Evolutionary conservation across 2,329 filamentous ascomycete species (phyloP), one percentile per base, ranked within the genome.

Genomic region (Cladorrhinum sp.): DNA sequence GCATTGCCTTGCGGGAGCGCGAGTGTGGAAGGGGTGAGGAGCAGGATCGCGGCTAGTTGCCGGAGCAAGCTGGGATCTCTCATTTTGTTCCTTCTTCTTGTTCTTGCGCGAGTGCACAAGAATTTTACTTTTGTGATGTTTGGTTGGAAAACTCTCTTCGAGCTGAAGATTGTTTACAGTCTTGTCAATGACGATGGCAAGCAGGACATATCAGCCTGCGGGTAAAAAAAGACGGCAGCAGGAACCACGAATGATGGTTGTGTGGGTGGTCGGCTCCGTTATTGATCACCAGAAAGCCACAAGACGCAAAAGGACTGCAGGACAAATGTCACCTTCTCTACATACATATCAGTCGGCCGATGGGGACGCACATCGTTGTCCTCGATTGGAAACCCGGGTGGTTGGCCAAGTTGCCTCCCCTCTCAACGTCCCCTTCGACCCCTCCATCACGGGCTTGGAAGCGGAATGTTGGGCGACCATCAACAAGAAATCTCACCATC

Each of bases 1-100:
- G 4, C 36, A n/a, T 21, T 21, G 16, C 6, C 51, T 48, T 65
- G 66, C 0, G 65, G 65, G n/a, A 65, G 56, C 3, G 59, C 54
- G 23, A 63, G 62, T 1, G 56, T 55, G 66, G 73, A 8, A 62
- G 71, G n/a, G 62, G 63, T 10, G 64, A 72, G 54, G 58, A 70
- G 59, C 61, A 66, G 20, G 26, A 9, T 28, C 57, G 62, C 49
- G 48, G 55, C 56, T 12, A 64, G 28, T 3, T 46, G 60, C 54
- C 28, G 60, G 21, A 63, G 28, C 20, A 3, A 24, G 49, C 8
- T 49, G 49, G 23, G 16, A 53, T 49, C 10, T 59, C 42, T 16
- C 62, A 60, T 66, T 28, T 57, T 61, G 3, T 23, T 14, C 28
- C 16, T 4, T 46, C n/a, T n/a, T 3, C 3, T 46, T 8, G 42